Percentiles rank a stretch among this genome's conserved stretches.
Conservation (phyloP, 2,329 filamentous ascomycete species). For the Dactylellina haptotyla region DNA sequence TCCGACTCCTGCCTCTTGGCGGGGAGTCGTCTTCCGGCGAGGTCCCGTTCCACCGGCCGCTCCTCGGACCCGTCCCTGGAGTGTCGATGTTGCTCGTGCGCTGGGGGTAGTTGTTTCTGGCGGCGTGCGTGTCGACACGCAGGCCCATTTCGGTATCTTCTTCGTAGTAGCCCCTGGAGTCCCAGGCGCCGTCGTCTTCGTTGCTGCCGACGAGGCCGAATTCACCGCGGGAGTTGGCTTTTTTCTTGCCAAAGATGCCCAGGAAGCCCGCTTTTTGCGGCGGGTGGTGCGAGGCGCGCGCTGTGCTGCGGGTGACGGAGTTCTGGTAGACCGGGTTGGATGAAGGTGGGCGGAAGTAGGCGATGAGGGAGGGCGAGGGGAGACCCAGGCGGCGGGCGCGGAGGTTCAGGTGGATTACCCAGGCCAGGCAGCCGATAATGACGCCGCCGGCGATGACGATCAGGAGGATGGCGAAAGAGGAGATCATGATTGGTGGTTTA, state of each 20-base stretch:
- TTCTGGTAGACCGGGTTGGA: constrained; percentile 48
- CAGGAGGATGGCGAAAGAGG: constrained; percentile 47
- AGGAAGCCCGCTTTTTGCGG: constrained; percentile 27
- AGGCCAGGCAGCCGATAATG: constrained; percentile 42
- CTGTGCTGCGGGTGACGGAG: constrained; percentile 20
- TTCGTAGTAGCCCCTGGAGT: constrained; percentile 43
- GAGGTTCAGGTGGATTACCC: constrained; percentile 51
- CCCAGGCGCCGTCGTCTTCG: constrained; percentile 44
- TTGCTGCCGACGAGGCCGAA: constrained; percentile 37
- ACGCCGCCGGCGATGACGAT: constrained; percentile 43
- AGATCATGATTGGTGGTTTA: constrained; percentile 15
- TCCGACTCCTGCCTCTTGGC: constrained; percentile 36
- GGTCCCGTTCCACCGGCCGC: constrained; percentile 18
- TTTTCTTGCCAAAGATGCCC: constrained; percentile 38
- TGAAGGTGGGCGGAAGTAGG: constrained; percentile 48
- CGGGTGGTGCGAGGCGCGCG: neutral
- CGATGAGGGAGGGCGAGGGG: constrained; percentile 34
- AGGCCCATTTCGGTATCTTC: constrained; percentile 48
- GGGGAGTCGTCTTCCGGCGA: constrained; percentile 34
- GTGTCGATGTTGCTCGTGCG: constrained; percentile 3
- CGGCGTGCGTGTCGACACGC: constrained; percentile 27
- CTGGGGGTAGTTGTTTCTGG: neutral
- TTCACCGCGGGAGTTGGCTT: constrained; percentile 32
- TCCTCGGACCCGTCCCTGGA: neutral
- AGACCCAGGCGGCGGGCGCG: constrained; percentile 50